Conservation (phyloP, 73 alveolate species). For the Blepharisma japonicum region DNA sequence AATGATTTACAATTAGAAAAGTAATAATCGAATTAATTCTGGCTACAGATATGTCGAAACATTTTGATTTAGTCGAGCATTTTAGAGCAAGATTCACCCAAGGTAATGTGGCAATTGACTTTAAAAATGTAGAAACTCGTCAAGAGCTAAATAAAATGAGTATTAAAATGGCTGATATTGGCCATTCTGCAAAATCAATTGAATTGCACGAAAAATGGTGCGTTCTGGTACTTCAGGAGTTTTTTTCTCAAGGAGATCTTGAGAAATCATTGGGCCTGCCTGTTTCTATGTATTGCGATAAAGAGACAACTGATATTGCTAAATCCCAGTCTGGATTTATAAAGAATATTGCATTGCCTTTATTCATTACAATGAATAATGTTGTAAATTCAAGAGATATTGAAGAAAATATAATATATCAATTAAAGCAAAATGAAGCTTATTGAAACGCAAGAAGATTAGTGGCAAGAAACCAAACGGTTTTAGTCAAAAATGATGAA, state of each 20-base stretch:
- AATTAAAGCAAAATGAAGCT: neutral
- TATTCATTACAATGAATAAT: slow-evolving; percentile 46
- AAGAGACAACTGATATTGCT: slow-evolving; percentile 84
- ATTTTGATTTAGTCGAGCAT: slow-evolving; percentile 38
- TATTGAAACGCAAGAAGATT: neutral
- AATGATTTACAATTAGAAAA: slow-evolving; percentile 49
- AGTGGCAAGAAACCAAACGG: too few species aligned
- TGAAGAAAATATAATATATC: neutral
- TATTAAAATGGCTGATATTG: slow-evolving; percentile 79
- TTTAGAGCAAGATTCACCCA: slow-evolving; percentile 35
- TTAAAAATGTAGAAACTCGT: slow-evolving; percentile 52
- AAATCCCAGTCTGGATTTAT: slow-evolving; percentile 90
- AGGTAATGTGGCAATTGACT: slow-evolving; percentile 35
- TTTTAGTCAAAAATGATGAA: too few species aligned
- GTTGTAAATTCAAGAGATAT: slow-evolving; percentile 15
- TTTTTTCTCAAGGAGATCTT: slow-evolving; percentile 82
- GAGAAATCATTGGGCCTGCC: slow-evolving; percentile 82
- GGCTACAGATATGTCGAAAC: slow-evolving; percentile 66
- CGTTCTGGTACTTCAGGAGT: slow-evolving; percentile 70
- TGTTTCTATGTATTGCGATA: slow-evolving; percentile 81
- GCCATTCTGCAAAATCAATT: slow-evolving; percentile 75
- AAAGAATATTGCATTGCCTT: slow-evolving; percentile 81
- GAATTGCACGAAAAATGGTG: slow-evolving; percentile 74
- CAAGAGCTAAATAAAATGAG: slow-evolving; percentile 52
- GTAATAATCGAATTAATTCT: slow-evolving; percentile 51